These are phyloP conservation scores for Picea sitchensis DNA, from an alignment of 75 land plant species.

Conservation along the genomic window DNA sequence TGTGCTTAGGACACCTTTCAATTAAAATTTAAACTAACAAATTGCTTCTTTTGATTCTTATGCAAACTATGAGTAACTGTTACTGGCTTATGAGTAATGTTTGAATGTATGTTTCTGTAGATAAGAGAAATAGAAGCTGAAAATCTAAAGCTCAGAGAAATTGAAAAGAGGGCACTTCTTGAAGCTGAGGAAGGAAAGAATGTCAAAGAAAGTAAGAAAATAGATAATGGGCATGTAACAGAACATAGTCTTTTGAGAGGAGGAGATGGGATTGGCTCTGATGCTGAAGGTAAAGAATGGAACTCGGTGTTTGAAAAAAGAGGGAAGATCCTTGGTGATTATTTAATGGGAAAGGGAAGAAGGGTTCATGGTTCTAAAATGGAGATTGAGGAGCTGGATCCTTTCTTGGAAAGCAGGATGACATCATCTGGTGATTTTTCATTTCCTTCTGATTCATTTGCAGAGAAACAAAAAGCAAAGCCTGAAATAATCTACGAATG, in stretches of 20 bases:
- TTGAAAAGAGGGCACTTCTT: slow-evolving; percentile 11
- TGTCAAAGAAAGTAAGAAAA: not conserved
- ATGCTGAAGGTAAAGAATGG: not conserved
- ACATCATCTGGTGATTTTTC: not conserved
- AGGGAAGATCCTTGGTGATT: slow-evolving; percentile 3
- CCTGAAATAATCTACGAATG: slow-evolving; percentile 1
- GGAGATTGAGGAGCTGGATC: not conserved
- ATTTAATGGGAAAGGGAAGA: not conserved
- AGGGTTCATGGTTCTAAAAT: not conserved
- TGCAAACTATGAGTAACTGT: not conserved
- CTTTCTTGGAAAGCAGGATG: not conserved
- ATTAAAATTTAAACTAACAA: too few species aligned
- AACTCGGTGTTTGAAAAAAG: slow-evolving; percentile 3
- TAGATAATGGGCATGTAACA: not conserved
- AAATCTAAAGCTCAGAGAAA: slow-evolving; percentile 1
- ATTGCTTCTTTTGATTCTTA: not conserved
- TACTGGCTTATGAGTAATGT: not conserved
- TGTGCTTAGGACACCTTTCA: too few species aligned
- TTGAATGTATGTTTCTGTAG: slow-evolving; percentile 8
- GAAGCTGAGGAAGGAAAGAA: not conserved
- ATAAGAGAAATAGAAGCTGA: slow-evolving; percentile 9
- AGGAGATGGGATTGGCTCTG: slow-evolving; percentile 6
- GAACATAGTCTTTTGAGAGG: not conserved
- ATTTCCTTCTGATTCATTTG: not conserved
- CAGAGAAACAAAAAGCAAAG: slow-evolving; percentile 3